Evolutionary conservation across 345 rosid species (phyloP).

Genomic region (Trapa incisa): DNA sequence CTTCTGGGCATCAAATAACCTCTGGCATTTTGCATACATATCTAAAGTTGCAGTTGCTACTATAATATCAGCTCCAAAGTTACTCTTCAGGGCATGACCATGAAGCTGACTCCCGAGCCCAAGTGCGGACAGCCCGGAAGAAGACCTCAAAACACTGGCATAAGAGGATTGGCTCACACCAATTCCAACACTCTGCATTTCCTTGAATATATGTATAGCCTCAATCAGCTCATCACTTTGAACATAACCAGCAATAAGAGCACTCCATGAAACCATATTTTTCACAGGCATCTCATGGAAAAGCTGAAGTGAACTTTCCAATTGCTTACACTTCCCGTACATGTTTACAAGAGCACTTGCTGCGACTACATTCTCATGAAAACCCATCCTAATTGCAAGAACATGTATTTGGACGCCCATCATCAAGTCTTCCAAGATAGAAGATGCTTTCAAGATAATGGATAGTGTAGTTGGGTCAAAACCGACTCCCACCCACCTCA

Average conservation of each 20-base stretch:
- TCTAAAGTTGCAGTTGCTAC: slow-evolving; percentile 86
- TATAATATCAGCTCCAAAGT: slow-evolving; percentile 45
- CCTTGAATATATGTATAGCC: slow-evolving; percentile 55
- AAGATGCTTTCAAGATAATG: slow-evolving; percentile 47
- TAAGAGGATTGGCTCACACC: slow-evolving; percentile 74
- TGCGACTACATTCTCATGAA: slow-evolving; percentile 45
- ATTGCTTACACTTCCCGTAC: slow-evolving; percentile 72
- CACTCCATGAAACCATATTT: slow-evolving; percentile 82
- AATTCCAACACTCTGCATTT: slow-evolving; percentile 42
- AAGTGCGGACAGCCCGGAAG: slow-evolving; percentile 46
- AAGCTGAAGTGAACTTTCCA: slow-evolving; percentile 39
- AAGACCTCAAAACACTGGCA: slow-evolving; percentile 74
- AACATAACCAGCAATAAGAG: slow-evolving; percentile 68
- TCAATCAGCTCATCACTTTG: slow-evolving; percentile 37
- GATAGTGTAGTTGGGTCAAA: slow-evolving; percentile 55
- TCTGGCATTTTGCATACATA: slow-evolving; percentile 83
- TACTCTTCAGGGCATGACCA: slow-evolving; percentile 58
- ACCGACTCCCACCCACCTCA: slow-evolving; percentile 33
- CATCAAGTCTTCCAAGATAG: slow-evolving; percentile 24
- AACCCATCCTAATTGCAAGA: slow-evolving; percentile 37
- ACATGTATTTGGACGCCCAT: slow-evolving; percentile 73
- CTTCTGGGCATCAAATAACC: slow-evolving; percentile 51
- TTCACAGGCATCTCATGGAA: slow-evolving; percentile 48
- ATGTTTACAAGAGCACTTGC: slow-evolving; percentile 79
- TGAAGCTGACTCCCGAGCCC: slow-evolving; percentile 69